Evolutionary conservation across 352 stramenopile genomes (phyloP).

Genomic region (Phytopythium sindhum): DNA sequence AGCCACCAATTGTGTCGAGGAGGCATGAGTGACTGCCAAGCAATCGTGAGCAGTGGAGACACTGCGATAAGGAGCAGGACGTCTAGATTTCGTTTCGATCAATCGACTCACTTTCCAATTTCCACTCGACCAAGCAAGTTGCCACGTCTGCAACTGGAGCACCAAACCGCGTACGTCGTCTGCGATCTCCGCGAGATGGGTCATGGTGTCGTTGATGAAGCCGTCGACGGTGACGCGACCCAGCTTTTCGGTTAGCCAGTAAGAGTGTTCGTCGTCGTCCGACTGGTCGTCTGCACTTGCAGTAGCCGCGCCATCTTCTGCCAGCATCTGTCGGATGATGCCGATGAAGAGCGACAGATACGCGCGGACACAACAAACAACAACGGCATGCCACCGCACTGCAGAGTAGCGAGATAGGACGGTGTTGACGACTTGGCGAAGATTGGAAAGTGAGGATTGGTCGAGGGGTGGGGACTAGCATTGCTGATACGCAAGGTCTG

Average conservation of each 20-base stretch:
- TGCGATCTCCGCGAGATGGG: constrained; percentile 10
- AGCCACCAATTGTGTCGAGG: too few species aligned
- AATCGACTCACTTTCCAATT: too few species aligned
- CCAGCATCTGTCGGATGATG: not conserved
- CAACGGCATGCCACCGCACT: not conserved
- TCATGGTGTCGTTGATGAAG: constrained; percentile 4
- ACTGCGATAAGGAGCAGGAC: too few species aligned
- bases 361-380: not conserved
- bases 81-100: too few species aligned
- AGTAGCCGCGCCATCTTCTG: not conserved
- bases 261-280: not conserved
- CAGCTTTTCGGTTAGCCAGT: not conserved
- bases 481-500: too few species aligned
- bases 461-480: not conserved
- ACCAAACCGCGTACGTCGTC: constrained; percentile 3
- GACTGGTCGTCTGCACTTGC: not conserved
- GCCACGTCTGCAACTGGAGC: constrained; percentile 12
- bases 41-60: too few species aligned
- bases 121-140: too few species aligned
- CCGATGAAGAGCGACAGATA: not conserved
- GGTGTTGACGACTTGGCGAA: not conserved
- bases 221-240: not conserved
- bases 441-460: not conserved
- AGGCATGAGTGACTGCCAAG: too few species aligned
- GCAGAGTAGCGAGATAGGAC: not conserved